Conservation (phyloP, 441 rosid species). For the Codiaeum variegatum region DNA sequence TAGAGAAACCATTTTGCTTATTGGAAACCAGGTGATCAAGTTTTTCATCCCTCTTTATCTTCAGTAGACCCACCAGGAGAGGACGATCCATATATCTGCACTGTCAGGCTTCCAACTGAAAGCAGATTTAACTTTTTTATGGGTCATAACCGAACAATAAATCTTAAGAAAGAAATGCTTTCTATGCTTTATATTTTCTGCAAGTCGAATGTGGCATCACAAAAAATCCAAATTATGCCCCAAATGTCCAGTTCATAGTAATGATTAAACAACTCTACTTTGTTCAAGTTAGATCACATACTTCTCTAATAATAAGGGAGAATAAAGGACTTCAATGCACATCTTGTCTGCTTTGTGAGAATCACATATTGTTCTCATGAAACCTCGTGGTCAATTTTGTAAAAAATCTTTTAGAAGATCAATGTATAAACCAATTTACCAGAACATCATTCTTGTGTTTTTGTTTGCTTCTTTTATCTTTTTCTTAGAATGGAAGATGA, state of each 20-base stretch:
- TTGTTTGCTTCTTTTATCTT: not conserved
- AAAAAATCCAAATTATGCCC: not conserved
- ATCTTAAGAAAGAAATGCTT: not conserved
- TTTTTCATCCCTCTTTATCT: conserved; percentile 18
- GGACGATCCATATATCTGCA: conserved; percentile 46
- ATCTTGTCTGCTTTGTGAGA: too few relatives aligned
- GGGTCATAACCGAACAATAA: not conserved
- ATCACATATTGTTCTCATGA: not conserved
- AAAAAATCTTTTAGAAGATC: not conserved
- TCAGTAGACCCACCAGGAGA: conserved; percentile 20
- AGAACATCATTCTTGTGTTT: not conserved
- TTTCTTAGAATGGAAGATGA: not conserved
- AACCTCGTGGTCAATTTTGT: not conserved
- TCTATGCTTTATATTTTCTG: not conserved
- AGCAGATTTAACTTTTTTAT: not conserved
- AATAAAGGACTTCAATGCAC: too few relatives aligned
- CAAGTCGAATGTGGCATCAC: not conserved
- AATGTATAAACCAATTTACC: not conserved
- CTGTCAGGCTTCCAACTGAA: conserved; percentile 54
- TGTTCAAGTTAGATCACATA: not conserved
- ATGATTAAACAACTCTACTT: not conserved
- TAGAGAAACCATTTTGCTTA: conserved; percentile 27
- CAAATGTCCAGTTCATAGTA: not conserved
- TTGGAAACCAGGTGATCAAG: conserved; percentile 20
- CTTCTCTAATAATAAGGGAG: not conserved